A percentile compares a stretch with the other conserved stretches of the same genome.
These are phyloP conservation scores for Fusarium coffeatum DNA, from an alignment of 2,329 filamentous ascomycete species.

Conservation along the genomic window DNA sequence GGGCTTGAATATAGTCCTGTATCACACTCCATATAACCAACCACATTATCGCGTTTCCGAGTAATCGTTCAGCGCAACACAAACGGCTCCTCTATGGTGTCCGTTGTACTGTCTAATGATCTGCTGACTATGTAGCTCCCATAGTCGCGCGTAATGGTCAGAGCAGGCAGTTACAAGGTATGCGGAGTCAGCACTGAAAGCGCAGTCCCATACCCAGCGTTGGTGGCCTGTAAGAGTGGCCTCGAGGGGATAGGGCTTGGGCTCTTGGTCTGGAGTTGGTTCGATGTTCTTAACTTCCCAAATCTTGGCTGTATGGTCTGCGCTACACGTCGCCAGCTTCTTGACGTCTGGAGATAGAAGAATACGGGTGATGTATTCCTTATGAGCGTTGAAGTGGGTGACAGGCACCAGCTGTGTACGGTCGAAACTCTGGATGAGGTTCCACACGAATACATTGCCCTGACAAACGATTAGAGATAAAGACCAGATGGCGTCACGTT, in stretches of 20 bases:
- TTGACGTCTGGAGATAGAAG: slow-evolving; percentile 93
- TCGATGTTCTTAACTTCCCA: slow-evolving; percentile 88
- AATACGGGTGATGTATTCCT: slow-evolving; percentile 91
- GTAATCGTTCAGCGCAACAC: slow-evolving; percentile 92
- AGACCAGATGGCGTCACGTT: background rate
- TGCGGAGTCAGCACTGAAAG: slow-evolving; percentile 91
- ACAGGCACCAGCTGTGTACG: slow-evolving; percentile 86
- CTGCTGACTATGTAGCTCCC: slow-evolving; percentile 87
- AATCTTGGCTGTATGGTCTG: slow-evolving; percentile 94
- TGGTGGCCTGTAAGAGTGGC: slow-evolving; percentile 91
- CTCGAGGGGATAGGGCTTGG: slow-evolving; percentile 79
- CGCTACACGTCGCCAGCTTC: slow-evolving; percentile 92
- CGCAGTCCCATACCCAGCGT: slow-evolving; percentile 97
- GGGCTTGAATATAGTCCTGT: slow-evolving; percentile 26
- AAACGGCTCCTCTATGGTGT: slow-evolving; percentile 90
- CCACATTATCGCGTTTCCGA: slow-evolving; percentile 63
- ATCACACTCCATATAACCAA: slow-evolving; percentile 10
- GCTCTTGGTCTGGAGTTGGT: slow-evolving; percentile 55
- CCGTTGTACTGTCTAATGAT: slow-evolving; percentile 97
- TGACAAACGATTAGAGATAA: slow-evolving; percentile 53
- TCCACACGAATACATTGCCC: slow-evolving; percentile 98
- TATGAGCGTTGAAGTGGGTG: slow-evolving; percentile 89
- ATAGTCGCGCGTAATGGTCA: slow-evolving; percentile 91
- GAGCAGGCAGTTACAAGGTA: slow-evolving; percentile 94
- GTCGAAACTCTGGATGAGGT: slow-evolving; percentile 85